Evolutionary conservation across 768 basidiomycete genomes (phyloP).

Genomic region (Lepiota subincarnata): DNA sequence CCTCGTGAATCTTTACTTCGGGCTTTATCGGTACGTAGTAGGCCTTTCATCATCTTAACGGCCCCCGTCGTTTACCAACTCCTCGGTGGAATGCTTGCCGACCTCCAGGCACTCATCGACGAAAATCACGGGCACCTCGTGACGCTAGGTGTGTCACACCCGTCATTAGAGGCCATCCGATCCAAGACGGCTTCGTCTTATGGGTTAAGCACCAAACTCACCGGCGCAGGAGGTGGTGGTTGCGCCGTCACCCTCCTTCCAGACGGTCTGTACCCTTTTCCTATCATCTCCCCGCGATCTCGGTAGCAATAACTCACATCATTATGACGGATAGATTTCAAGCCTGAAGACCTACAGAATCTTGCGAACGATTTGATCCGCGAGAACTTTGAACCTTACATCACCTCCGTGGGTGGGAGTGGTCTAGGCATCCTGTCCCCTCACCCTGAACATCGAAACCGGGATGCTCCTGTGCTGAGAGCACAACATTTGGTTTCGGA

Average conservation of each 20-base stretch:
- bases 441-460: conserved; percentile 40
- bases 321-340: conserved; percentile 55
- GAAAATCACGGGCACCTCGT: conserved; percentile 89
- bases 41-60: conserved; percentile 2
- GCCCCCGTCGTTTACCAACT: conserved; percentile 13
- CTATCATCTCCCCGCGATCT: conserved; percentile 1
- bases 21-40: conserved; percentile 61
- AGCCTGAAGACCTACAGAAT: conserved; percentile 48
- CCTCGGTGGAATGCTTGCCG: conserved; percentile 1
- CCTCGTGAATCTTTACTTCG: conserved; percentile 61
- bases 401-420: conserved; percentile 90
- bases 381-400: conserved; percentile 76
- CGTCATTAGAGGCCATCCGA: conserved; percentile 77
- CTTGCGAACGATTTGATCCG: conserved; percentile 58
- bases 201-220: conserved; percentile 85
- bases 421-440: conserved; percentile 85
- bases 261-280: conserved; percentile 56
- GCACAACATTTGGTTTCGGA: conserved; percentile 17
- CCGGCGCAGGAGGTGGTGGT: conserved; percentile 98
- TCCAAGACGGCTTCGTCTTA: conserved; percentile 66
- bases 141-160: conserved; percentile 87
- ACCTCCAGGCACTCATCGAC: conserved; percentile 65
- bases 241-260: conserved; percentile 95
- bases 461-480: conserved; percentile 15
- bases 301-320: conserved; percentile 9